Conservation (phyloP, 176 grass and related monocot species). For the Eragrostis curvula region DNA sequence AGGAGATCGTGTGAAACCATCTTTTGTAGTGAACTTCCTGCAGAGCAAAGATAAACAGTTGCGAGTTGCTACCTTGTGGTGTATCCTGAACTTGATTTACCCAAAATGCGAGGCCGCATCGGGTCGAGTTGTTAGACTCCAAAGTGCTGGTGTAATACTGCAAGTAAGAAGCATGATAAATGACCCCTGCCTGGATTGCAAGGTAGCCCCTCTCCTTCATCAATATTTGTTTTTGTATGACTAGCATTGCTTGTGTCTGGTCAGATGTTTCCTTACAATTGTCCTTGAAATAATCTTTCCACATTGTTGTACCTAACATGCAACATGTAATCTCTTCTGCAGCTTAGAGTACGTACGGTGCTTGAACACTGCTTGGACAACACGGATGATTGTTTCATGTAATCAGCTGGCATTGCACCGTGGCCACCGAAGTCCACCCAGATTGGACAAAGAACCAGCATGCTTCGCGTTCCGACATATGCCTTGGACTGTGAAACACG, state of each 20-base stretch:
- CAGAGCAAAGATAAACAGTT: conserved; percentile 83
- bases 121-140: conserved; percentile 60
- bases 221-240: not conserved
- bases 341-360: conserved; percentile 88
- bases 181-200: conserved; percentile 94
- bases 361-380: conserved; percentile 81
- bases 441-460: not conserved
- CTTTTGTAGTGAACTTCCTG: conserved; percentile 69
- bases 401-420: conserved; percentile 26
- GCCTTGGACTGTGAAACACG: not conserved
- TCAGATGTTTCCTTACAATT: not conserved
- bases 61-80: conserved; percentile 83
- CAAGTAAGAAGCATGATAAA: conserved; percentile 90
- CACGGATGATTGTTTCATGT: conserved; percentile 45
- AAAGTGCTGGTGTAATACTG: conserved; percentile 73
- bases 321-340: conserved; percentile 16
- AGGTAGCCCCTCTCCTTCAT: conserved; percentile 52
- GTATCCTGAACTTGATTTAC: conserved; percentile 77
- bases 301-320: conserved; percentile 3
- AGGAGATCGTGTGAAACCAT: conserved; percentile 31
- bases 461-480: not conserved
- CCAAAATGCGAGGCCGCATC: conserved; percentile 58
- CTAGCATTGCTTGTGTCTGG: not conserved
- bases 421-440: conserved; percentile 1
- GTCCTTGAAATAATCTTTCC: not conserved